Evolutionary conservation across 2,329 filamentous ascomycete species (phyloP).

Genomic region (Hypoxylon sp.): DNA sequence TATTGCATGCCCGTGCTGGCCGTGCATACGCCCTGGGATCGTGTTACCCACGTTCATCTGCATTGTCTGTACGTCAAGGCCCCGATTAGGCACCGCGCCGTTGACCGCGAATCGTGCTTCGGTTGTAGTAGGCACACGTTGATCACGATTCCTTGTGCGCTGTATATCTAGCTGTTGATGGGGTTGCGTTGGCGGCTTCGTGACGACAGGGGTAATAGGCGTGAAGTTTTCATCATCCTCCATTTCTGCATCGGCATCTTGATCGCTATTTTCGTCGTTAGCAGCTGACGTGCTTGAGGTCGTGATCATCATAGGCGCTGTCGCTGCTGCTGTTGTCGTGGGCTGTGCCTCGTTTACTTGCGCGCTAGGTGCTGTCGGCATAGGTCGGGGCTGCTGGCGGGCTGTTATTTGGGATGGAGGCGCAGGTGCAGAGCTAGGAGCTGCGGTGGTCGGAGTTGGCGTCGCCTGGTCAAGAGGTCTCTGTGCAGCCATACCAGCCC

Average conservation of each 20-base stretch:
- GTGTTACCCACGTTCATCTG: conserved; percentile 57
- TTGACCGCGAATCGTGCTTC: conserved; percentile 60
- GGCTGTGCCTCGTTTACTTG: conserved; percentile 29
- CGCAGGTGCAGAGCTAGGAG: conserved; percentile 31
- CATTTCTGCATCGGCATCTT: conserved; percentile 63
- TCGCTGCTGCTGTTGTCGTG: conserved; percentile 35
- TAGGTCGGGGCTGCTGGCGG: conserved; percentile 42
- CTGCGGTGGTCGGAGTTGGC: conserved; percentile 42
- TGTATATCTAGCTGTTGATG: conserved; percentile 59
- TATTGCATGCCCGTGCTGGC: conserved; percentile 51
- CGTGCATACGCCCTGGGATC: conserved; percentile 52
- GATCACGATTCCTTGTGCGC: conserved; percentile 56
- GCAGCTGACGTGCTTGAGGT: conserved; percentile 55
- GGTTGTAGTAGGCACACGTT: conserved; percentile 47
- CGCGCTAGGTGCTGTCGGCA: conserved; percentile 29
- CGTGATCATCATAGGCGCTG: conserved; percentile 41
- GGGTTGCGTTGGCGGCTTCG: conserved; percentile 55
- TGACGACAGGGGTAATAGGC: conserved; percentile 59
- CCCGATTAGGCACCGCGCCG: conserved; percentile 55
- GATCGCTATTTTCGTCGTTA: conserved; percentile 62
- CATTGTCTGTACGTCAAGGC: conserved; percentile 60
- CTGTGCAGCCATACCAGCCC: conserved; percentile 64
- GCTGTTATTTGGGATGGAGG: conserved; percentile 34
- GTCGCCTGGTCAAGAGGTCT: conserved; percentile 58
- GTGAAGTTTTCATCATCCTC: conserved; percentile 69